Percentiles rank a stretch among this genome's conserved stretches.
Conservation (phyloP, 2,329 filamentous ascomycete species). For the Penicillium sp. region DNA sequence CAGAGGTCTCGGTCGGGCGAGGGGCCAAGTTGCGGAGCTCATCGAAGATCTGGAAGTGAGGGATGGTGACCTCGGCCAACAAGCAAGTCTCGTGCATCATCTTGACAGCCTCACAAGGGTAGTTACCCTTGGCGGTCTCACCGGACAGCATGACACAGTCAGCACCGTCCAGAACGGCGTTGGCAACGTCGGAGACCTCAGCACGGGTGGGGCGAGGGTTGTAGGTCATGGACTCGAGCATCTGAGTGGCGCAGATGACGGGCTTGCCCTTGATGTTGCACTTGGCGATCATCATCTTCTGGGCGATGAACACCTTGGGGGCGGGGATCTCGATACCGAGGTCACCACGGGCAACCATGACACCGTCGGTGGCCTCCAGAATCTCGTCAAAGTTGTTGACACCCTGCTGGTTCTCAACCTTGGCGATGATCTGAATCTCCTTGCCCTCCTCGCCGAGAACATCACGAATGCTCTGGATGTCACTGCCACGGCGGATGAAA, state of each 20-base stretch:
- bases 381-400: conserved; percentile 99
- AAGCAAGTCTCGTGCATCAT: conserved; percentile 99
- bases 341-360: conserved; percentile 99
- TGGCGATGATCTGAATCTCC: conserved; percentile 98
- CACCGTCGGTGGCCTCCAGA: conserved; percentile 89
- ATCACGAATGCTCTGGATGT: conserved; percentile 86
- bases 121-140: conserved; percentile 96
- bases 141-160: conserved; percentile 99
- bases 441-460: conserved; percentile 87
- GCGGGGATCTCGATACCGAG: conserved; percentile 98
- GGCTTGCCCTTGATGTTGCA: conserved; percentile 99
- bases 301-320: conserved; percentile 95
- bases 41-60: conserved; percentile 94
- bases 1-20: conserved; percentile 77
- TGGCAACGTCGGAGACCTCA: conserved; percentile 97
- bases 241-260: conserved; percentile 97
- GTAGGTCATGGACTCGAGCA: conserved; percentile 99
- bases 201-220: conserved; percentile 97
- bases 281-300: conserved; percentile 99
- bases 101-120: conserved; percentile 82
- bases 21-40: conserved; percentile 80
- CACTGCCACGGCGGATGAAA: conserved; percentile 90
- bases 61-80: conserved; percentile 93
- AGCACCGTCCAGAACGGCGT: conserved; percentile 93
- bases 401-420: conserved; percentile 99